These are phyloP conservation scores for Phytophthora podocarpi DNA, from an alignment of 352 stramenopile species.

Conservation along the genomic window DNA sequence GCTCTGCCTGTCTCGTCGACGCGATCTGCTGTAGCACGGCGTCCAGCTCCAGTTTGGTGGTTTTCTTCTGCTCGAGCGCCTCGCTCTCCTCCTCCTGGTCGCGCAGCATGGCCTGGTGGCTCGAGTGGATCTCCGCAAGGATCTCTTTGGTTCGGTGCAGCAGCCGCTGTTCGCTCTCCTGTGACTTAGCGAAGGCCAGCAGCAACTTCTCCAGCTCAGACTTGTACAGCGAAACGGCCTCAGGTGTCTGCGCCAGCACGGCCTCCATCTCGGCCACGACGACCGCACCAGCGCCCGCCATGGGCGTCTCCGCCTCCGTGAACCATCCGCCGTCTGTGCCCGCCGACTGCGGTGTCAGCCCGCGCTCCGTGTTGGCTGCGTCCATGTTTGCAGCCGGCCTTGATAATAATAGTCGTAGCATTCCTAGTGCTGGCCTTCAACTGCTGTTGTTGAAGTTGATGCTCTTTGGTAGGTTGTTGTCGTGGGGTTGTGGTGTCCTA, in stretches of 20 bases:
- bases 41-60: conserved; percentile 72
- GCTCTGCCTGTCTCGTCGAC: conserved; percentile 57
- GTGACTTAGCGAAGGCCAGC: conserved; percentile 72
- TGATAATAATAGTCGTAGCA: conserved; percentile 17
- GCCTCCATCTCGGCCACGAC: conserved; percentile 71
- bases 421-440: no score
- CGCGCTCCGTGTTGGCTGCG: conserved; percentile 6
- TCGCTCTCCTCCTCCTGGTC: conserved; percentile 85
- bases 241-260: conserved; percentile 70
- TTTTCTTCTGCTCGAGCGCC: conserved; percentile 71
- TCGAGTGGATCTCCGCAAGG: conserved; percentile 72
- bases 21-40: conserved; percentile 69
- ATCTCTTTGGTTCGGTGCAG: conserved; percentile 76
- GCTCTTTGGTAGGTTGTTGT: conserved; percentile 14
- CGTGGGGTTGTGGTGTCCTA: conserved; percentile 15
- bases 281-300: conserved; percentile 15
- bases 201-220: conserved; percentile 84
- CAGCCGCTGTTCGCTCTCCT: conserved; percentile 82
- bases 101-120: conserved; percentile 72
- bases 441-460: conserved; percentile 16
- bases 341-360: conserved; percentile 20
- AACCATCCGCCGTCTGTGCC: conserved; percentile 13
- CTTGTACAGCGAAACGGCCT: conserved; percentile 76
- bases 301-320: conserved; percentile 15
- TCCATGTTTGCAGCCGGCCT: neutral